A percentile compares a stretch with the other conserved stretches of the same genome.
phyloP scores from a whole-genome alignment of 176 grass and related monocot genomes.

The Juncus inflexus region DNA sequence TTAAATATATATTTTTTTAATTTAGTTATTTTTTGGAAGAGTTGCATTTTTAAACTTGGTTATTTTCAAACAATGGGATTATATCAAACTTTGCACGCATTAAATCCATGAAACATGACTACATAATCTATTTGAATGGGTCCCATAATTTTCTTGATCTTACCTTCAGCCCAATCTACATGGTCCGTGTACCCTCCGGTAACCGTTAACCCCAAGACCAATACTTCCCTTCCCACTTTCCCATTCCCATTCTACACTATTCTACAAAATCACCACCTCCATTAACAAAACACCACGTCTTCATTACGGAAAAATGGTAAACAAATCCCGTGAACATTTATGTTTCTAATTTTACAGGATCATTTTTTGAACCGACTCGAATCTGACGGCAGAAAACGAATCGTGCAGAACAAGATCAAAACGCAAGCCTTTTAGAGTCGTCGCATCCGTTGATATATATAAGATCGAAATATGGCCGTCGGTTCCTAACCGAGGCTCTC shows the following conservation, averaged over 20 bases:
- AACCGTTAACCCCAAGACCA: slow-evolving; percentile 20
- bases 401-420: slow-evolving; percentile 28
- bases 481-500: not conserved
- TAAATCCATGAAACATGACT: not conserved
- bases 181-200: slow-evolving; percentile 30
- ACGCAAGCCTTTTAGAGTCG: not conserved
- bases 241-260: not conserved
- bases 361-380: slow-evolving; percentile 26
- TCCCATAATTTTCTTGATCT: not conserved
- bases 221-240: not conserved
- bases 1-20: no score
- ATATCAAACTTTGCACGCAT: not conserved
- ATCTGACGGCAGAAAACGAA: slow-evolving; percentile 14
- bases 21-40: no score
- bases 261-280: not conserved
- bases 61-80: no score
- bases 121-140: not conserved
- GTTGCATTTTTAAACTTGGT: no score
- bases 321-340: not conserved
- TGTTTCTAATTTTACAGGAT: slow-evolving; percentile 20
- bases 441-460: slow-evolving; percentile 19
- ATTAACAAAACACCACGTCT: not conserved
- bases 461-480: slow-evolving; percentile 27
- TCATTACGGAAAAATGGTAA: not conserved
- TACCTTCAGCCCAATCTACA: not conserved